phyloP scores from a whole-genome alignment of 441 rosid species.

The Kokia cookei region DNA sequence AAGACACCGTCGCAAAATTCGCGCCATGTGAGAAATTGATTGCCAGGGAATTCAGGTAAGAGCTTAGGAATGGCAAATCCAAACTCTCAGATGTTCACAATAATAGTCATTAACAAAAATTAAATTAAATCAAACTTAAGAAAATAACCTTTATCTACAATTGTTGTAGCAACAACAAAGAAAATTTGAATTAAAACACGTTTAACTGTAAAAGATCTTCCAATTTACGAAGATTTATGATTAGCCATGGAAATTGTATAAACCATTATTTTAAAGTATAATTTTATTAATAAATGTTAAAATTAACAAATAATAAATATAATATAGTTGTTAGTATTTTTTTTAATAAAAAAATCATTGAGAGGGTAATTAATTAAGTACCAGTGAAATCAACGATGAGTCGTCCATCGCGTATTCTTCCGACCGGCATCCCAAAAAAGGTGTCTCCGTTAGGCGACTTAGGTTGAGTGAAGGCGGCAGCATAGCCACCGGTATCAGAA shows the following conservation, averaged over 20 bases:
- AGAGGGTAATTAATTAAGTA: background rate
- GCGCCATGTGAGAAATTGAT: constrained; percentile 36
- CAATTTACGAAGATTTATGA: no score
- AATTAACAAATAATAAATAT: no score
- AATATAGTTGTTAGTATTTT: no score
- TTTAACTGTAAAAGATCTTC: no score
- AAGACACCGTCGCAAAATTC: constrained; percentile 38
- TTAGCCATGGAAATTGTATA: background rate
- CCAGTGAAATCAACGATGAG: constrained; percentile 15
- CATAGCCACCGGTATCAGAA: constrained; percentile 11
- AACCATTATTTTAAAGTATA: background rate
- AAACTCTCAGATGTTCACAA: constrained; percentile 22
- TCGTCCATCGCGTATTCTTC: constrained; percentile 13
- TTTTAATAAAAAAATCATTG: background rate
- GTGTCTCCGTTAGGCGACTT: constrained; percentile 8
- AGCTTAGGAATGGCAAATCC: constrained; percentile 26
- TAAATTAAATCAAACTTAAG: background rate
- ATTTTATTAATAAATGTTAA: background rate
- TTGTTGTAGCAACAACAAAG: no score
- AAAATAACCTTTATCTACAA: no score
- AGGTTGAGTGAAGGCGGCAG: constrained; percentile 7
- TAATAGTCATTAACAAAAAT: no score
- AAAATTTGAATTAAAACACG: background rate
- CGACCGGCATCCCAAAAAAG: constrained; percentile 8
- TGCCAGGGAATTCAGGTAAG: constrained; percentile 38